phyloP scores from a whole-genome alignment of 2,329 filamentous ascomycete genomes.

The Fusarium avenaceum region DNA sequence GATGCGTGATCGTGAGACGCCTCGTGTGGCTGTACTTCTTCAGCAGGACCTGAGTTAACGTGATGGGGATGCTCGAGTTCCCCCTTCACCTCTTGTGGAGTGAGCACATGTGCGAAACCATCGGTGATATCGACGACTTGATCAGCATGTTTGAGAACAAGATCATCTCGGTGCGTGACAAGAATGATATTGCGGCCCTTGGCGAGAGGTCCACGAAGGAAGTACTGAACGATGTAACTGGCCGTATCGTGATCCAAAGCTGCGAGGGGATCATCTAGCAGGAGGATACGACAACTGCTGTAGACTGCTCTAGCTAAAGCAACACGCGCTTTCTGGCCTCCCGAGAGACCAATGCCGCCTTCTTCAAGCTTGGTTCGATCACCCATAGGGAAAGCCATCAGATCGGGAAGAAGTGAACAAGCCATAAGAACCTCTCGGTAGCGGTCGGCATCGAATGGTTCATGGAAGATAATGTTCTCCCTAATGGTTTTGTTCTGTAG shows the following conservation, averaged over 20 bases:
- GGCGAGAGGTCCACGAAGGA: constrained; percentile 70
- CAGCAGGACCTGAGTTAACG: constrained; percentile 33
- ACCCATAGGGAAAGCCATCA: constrained; percentile 68
- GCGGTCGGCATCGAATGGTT: constrained; percentile 64
- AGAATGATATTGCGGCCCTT: constrained; percentile 79
- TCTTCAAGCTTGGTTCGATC: constrained; percentile 73
- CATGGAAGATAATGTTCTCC: constrained; percentile 75
- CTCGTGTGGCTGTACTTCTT: constrained; percentile 41
- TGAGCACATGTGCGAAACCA: constrained; percentile 67
- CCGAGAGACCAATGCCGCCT: constrained; percentile 73
- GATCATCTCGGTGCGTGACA: constrained; percentile 83
- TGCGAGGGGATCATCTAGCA: constrained; percentile 74
- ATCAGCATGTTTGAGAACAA: constrained; percentile 79
- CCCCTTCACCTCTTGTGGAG: constrained; percentile 59
- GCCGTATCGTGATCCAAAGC: constrained; percentile 74
- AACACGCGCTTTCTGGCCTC: constrained; percentile 73
- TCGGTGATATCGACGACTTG: constrained; percentile 79
- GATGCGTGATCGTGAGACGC: constrained; percentile 52
- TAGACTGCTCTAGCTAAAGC: constrained; percentile 74
- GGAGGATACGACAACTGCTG: constrained; percentile 67
- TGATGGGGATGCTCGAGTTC: constrained; percentile 57
- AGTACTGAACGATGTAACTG: constrained; percentile 71
- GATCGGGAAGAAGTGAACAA: constrained; percentile 69
- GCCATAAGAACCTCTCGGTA: constrained; percentile 73
- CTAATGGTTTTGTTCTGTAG: constrained; percentile 75